A percentile compares a stretch with the other conserved stretches of the same genome.
These are phyloP conservation scores for Blastocystis sp. DNA, from an alignment of 352 stramenopile species.

Conservation along the genomic window DNA sequence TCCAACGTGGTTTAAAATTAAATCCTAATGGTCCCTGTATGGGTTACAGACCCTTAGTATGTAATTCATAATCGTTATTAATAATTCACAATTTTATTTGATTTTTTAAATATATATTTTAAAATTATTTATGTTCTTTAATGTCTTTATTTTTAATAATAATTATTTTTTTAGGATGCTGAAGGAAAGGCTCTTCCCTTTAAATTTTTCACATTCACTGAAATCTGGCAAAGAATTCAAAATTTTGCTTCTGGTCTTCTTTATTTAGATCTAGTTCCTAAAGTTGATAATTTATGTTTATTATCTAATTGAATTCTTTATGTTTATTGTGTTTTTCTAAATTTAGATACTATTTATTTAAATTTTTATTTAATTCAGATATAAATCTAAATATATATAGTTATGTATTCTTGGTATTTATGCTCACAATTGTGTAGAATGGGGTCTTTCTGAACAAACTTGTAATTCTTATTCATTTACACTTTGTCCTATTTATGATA, in stretches of 20 bases:
- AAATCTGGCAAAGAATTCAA: constrained; percentile 29
- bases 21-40: constrained; percentile 33
- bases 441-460: constrained; percentile 70
- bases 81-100: too few species aligned
- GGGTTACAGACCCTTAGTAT: constrained; percentile 24
- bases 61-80: background rate
- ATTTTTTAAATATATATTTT: too few species aligned
- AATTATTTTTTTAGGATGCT: constrained; percentile 1
- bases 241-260: constrained; percentile 29
- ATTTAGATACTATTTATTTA: too few species aligned
- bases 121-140: too few species aligned
- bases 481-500: constrained; percentile 65
- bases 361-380: too few species aligned
- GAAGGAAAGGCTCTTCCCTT: constrained; percentile 20
- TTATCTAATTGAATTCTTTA: background rate
- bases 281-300: constrained; percentile 12
- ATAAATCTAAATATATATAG: too few species aligned
- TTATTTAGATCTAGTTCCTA: background rate
- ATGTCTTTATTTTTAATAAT: too few species aligned
- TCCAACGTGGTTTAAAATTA: constrained; percentile 17
- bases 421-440: constrained; percentile 84
- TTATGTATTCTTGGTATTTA: constrained; percentile 61
- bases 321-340: too few species aligned
- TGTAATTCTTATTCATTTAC: constrained; percentile 52
- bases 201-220: constrained; percentile 31